A percentile compares a stretch with the other conserved stretches of the same genome.
Evolutionary conservation across 2,329 filamentous ascomycete species (phyloP).

Genomic region (Fusarium bulbicola): DNA sequence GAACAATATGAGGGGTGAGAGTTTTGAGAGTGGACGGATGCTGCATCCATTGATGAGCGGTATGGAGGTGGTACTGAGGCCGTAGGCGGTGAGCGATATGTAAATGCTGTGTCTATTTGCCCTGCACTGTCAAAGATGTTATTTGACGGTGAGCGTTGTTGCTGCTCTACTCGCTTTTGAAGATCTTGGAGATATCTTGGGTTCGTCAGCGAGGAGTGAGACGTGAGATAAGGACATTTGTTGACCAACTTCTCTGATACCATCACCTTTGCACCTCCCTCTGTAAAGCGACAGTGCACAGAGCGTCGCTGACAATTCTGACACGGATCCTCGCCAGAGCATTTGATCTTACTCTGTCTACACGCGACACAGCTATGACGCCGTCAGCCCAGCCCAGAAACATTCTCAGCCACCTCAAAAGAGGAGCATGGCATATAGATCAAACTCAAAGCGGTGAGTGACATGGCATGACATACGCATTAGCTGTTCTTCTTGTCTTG

Average conservation of each 20-base stretch:
- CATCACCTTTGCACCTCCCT: slow-evolving; percentile 42
- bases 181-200: slow-evolving; percentile 40
- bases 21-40: slow-evolving; percentile 1
- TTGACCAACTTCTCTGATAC: slow-evolving; percentile 46
- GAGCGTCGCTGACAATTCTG: slow-evolving; percentile 45
- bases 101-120: background rate
- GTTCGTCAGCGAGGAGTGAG: background rate
- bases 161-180: slow-evolving; percentile 33
- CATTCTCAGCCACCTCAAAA: background rate
- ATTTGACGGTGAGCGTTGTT: slow-evolving; percentile 15
- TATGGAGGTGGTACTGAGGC: slow-evolving; percentile 28
- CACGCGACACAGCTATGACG: slow-evolving; percentile 43
- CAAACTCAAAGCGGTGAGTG: background rate
- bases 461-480: slow-evolving; percentile 36
- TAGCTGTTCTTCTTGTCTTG: slow-evolving; percentile 41
- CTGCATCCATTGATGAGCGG: slow-evolving; percentile 16
- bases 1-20: slow-evolving; percentile 21
- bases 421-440: background rate
- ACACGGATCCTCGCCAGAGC: slow-evolving; percentile 47
- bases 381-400: background rate
- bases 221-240: background rate
- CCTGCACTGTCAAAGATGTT: background rate
- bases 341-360: slow-evolving; percentile 49
- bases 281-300: slow-evolving; percentile 45
- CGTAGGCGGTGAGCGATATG: slow-evolving; percentile 20